Evolutionary conservation across 345 rosid genomes (phyloP).

Genomic region (Schrenkiella parvula): DNA sequence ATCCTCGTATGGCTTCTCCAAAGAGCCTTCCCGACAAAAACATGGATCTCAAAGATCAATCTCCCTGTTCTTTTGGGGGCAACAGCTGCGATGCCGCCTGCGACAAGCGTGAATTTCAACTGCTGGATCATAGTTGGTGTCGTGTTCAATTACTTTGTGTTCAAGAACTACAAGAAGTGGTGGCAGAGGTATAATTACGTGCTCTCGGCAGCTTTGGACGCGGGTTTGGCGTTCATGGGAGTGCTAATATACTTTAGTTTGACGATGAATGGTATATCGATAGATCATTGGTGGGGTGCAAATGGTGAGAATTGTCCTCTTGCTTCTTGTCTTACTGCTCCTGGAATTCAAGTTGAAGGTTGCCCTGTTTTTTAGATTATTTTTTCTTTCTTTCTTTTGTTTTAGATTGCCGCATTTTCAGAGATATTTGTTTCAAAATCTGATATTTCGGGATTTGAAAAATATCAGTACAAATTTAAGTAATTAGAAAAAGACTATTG

Average conservation of each 20-base stretch:
- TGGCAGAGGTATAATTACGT: slow-evolving; percentile 66
- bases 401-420: background rate
- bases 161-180: slow-evolving; percentile 44
- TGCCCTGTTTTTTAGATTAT: slow-evolving; percentile 40
- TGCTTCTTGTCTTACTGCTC: slow-evolving; percentile 53
- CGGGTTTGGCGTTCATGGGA: slow-evolving; percentile 60
- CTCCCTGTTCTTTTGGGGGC: slow-evolving; percentile 51
- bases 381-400: background rate
- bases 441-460: background rate
- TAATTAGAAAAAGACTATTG: background rate
- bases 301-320: slow-evolving; percentile 48
- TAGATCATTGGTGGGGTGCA: slow-evolving; percentile 46
- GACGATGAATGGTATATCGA: slow-evolving; percentile 32
- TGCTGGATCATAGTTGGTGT: slow-evolving; percentile 44
- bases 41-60: slow-evolving; percentile 49
- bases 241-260: slow-evolving; percentile 47
- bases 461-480: background rate
- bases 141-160: slow-evolving; percentile 48
- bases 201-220: slow-evolving; percentile 56
- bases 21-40: slow-evolving; percentile 41
- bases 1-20: slow-evolving; percentile 42
- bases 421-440: background rate
- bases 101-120: slow-evolving; percentile 51
- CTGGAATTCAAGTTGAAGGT: slow-evolving; percentile 42
- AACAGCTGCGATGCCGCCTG: slow-evolving; percentile 58